A percentile compares a stretch with the other conserved stretches of the same genome.
phyloP scores from a whole-genome alignment of 1,139 yeast genomes.

The Diutina sp. region DNA sequence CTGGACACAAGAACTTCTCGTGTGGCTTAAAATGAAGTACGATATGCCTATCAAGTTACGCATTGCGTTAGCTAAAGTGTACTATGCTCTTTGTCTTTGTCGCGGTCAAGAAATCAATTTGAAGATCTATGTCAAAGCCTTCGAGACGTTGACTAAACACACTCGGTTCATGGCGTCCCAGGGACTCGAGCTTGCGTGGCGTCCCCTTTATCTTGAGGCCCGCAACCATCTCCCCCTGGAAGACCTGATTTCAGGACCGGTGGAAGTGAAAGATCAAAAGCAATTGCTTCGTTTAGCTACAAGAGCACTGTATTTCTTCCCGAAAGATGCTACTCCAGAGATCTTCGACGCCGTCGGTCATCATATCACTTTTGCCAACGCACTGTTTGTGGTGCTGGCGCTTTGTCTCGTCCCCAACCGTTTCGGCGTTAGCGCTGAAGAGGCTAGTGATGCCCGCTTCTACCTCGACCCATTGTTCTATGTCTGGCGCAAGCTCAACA shows the following conservation, averaged over 20 bases:
- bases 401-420: slow-evolving; percentile 40
- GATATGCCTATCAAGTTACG: slow-evolving; percentile 64
- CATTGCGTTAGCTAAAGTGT: slow-evolving; percentile 53
- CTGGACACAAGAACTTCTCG: slow-evolving; percentile 81
- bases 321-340: slow-evolving; percentile 21
- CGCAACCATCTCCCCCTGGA: slow-evolving; percentile 19
- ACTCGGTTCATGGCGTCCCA: slow-evolving; percentile 21
- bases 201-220: slow-evolving; percentile 28
- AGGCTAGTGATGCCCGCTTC: slow-evolving; percentile 17
- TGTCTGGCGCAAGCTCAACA: slow-evolving; percentile 55
- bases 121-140: slow-evolving; percentile 51
- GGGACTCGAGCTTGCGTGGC: slow-evolving; percentile 41
- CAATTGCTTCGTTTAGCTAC: slow-evolving; percentile 32
- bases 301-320: slow-evolving; percentile 34
- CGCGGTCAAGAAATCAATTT: slow-evolving; percentile 64
- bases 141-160: slow-evolving; percentile 45
- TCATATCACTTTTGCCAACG: slow-evolving; percentile 43
- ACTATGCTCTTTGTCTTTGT: slow-evolving; percentile 58
- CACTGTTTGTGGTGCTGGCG: slow-evolving; percentile 45
- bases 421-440: slow-evolving; percentile 10
- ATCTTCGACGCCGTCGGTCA: slow-evolving; percentile 26
- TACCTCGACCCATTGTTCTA: slow-evolving; percentile 59
- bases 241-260: slow-evolving; percentile 17
- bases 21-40: slow-evolving; percentile 72
- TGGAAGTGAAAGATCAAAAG: slow-evolving; percentile 31